Base-by-base conservation (phyloP, 257 asterid genomes). In the Handroanthus guayacan region DNA sequence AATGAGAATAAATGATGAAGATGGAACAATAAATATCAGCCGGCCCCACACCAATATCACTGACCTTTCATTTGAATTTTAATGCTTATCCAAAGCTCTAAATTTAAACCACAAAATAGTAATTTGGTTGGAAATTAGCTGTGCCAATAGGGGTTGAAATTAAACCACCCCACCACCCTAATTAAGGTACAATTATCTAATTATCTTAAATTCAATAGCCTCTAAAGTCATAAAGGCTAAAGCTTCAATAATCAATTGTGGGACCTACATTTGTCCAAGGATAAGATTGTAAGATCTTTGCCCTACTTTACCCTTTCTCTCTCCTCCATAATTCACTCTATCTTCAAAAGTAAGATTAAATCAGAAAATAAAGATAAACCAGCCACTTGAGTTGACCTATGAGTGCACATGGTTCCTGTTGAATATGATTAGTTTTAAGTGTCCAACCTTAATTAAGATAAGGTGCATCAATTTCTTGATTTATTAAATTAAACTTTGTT, bases 301-400 rank as follows among this genome's bases (percentile, higher is more conserved):
- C 54, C 64, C 39, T 41, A 7, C 25, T 70, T 51, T 64, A 14
- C 72, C 10, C 56, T 20, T 69, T 60, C 82, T 52, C 85, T 67
- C 79, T 67, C 84, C 61, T 66, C 82, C 69, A 72, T 72, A 51
- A 77, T 81, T 57, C 55, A 69, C 75, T 51, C 57, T 11, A 76
- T 69, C 80, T 75, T 13, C 66, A 41, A 54, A 75, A 55, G 73
- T 47, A 58, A 38, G 44, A 74, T 51, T 62, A 34, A 74, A 57
- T 55, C 8, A 39, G 6, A 63, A 34, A 11, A 9, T 1, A 69
- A 36, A 52, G 44, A 48, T 5, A 67, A 72, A 38, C 47, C 13
- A 20, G 5, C 51, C 13, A 20, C 3, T 43, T 37, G 63, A 75
- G 69, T 75, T 80, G 77, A 75, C 80, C 55, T 70, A 20, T 13